phyloP scores from a whole-genome alignment of 345 rosid genomes.

The Eutrema yunnanense region DNA sequence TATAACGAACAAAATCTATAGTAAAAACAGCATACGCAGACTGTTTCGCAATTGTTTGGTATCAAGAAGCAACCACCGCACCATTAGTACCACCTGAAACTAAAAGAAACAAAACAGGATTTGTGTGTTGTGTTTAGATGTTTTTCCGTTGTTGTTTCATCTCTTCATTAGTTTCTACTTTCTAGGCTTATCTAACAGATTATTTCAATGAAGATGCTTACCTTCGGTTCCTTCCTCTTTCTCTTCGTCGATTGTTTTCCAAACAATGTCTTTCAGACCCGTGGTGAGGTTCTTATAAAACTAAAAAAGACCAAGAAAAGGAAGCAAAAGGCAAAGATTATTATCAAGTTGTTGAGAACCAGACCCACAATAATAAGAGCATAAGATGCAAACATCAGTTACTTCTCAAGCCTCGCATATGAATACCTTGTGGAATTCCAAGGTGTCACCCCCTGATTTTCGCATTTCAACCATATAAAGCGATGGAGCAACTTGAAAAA shows the following conservation, averaged over 20 bases:
- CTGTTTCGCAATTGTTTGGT: neutral
- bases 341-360: neutral
- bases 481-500: conserved; percentile 95
- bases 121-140: neutral
- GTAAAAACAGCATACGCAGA: neutral
- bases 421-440: conserved; percentile 91
- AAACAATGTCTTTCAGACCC: conserved; percentile 92
- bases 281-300: conserved; percentile 79
- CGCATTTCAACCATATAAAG: conserved; percentile 94
- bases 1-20: conserved; percentile 2
- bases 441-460: conserved; percentile 92
- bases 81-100: conserved; percentile 30
- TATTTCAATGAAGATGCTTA: neutral
- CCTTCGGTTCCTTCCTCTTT: conserved; percentile 37
- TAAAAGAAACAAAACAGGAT: neutral
- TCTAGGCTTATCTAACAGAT: neutral
- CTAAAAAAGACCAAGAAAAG: conserved; percentile 34
- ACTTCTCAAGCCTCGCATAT: neutral
- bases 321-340: too few relatives aligned
- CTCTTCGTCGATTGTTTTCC: conserved; percentile 67
- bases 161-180: neutral
- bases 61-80: conserved; percentile 16
- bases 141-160: neutral
- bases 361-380: neutral
- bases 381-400: conserved; percentile 1